These are phyloP conservation scores for Colletotrichum spinosum DNA, from an alignment of 2,329 filamentous ascomycete species.

Conservation along the genomic window DNA sequence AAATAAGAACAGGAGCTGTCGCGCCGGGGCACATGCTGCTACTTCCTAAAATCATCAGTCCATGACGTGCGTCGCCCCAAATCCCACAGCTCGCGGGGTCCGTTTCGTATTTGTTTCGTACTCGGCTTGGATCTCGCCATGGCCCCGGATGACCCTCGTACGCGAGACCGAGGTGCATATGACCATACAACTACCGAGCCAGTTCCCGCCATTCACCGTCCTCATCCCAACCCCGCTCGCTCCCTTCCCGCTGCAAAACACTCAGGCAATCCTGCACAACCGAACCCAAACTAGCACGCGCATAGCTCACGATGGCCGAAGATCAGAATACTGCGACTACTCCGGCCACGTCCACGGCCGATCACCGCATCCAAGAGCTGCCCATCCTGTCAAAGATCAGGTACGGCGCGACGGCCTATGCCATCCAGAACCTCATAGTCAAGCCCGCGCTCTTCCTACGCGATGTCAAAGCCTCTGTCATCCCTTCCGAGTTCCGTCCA, in stretches of 20 bases:
- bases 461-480: constrained; percentile 22
- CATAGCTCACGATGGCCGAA: constrained; percentile 25
- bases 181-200: constrained; percentile 31
- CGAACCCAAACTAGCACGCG: constrained; percentile 11
- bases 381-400: constrained; percentile 24
- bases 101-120: constrained; percentile 34
- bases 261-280: constrained; percentile 20
- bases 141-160: constrained; percentile 7
- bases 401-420: constrained; percentile 30
- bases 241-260: constrained; percentile 16
- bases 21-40: no score
- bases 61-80: neutral
- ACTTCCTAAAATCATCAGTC: no score
- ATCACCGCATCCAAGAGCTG: constrained; percentile 8
- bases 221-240: constrained; percentile 29
- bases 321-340: constrained; percentile 19
- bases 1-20: no score
- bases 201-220: constrained; percentile 17
- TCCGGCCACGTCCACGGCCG: constrained; percentile 16
- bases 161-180: constrained; percentile 31
- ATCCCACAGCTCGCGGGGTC: no score
- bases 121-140: constrained; percentile 24
- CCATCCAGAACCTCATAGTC: constrained; percentile 30
- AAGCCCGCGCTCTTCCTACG: constrained; percentile 28
- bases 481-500: constrained; percentile 26